Percentiles rank a stretch among this genome's conserved stretches.
Evolutionary conservation across 2,329 filamentous ascomycete genomes (phyloP).

Genomic region (Sporothrix inflata): DNA sequence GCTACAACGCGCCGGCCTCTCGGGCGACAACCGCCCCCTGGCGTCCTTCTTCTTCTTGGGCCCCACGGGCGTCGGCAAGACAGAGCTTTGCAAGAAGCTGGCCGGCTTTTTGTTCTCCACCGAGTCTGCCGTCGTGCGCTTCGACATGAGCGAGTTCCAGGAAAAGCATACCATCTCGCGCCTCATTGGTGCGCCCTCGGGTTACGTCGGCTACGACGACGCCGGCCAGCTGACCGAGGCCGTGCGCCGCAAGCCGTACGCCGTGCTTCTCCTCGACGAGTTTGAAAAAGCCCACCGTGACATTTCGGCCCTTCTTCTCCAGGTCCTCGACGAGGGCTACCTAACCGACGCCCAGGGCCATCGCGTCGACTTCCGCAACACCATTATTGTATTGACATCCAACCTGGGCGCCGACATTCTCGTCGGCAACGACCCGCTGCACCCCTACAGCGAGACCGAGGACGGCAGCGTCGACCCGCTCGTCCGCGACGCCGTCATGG

Average conservation of each 20-base stretch:
- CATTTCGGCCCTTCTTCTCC: conserved; percentile 86
- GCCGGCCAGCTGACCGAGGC: conserved; percentile 95
- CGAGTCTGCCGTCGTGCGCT: conserved; percentile 85
- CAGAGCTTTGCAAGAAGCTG: conserved; percentile 94
- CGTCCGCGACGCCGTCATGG: conserved; percentile 81
- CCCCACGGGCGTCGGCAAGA: conserved; percentile 95
- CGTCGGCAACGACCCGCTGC: conserved; percentile 70
- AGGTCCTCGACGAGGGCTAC: conserved; percentile 97
- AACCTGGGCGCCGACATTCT: conserved; percentile 94
- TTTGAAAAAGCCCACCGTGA: conserved; percentile 98
- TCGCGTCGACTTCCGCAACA: conserved; percentile 96
- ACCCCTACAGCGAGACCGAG: conserved; percentile 64
- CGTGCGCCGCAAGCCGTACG: conserved; percentile 91
- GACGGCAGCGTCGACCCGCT: conserved; percentile 72
- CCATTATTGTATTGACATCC: conserved; percentile 92
- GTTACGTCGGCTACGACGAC: conserved; percentile 96
- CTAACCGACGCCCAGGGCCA: conserved; percentile 94
- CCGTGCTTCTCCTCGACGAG: conserved; percentile 92
- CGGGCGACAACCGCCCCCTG: conserved; percentile 85
- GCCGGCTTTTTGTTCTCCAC: conserved; percentile 92
- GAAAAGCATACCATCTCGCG: conserved; percentile 95
- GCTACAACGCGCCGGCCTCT: conserved; percentile 89
- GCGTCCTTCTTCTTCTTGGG: conserved; percentile 98
- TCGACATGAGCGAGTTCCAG: conserved; percentile 98
- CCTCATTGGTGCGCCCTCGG: conserved; percentile 88